Conservation (phyloP, 2,329 filamentous ascomycete genomes). For the Trichoderma sp. region DNA sequence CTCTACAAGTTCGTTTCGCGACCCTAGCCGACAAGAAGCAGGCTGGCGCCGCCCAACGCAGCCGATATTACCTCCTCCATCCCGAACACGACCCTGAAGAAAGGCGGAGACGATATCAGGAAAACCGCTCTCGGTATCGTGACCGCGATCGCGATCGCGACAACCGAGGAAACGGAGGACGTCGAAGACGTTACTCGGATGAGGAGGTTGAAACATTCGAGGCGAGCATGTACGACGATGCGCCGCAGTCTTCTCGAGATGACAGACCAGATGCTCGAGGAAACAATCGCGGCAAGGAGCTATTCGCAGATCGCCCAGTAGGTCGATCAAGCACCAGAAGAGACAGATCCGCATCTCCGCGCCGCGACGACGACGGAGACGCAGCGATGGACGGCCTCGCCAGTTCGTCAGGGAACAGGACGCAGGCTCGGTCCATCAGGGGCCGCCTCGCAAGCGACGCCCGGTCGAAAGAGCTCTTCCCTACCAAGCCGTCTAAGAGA, state of each 20-base stretch:
- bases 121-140: conserved; percentile 60
- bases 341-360: conserved; percentile 52
- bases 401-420: conserved; percentile 35
- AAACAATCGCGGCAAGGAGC: conserved; percentile 55
- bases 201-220: conserved; percentile 60
- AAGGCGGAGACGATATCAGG: conserved; percentile 56
- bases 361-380: conserved; percentile 43
- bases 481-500: conserved; percentile 30
- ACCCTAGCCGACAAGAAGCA: conserved; percentile 76
- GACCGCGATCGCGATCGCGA: conserved; percentile 35
- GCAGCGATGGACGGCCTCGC: conserved; percentile 35
- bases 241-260: conserved; percentile 33
- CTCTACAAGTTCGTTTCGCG: conserved; percentile 71
- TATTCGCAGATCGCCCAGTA: conserved; percentile 51
- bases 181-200: conserved; percentile 40
- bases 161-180: conserved; percentile 31
- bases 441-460: conserved; percentile 33
- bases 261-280: conserved; percentile 30
- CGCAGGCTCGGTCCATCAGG: conserved; percentile 35
- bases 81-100: conserved; percentile 84
- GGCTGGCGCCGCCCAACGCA: conserved; percentile 72
- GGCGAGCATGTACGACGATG: conserved; percentile 81
- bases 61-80: conserved; percentile 88
- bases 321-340: conserved; percentile 30
- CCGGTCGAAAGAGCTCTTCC: conserved; percentile 40